Conservation (phyloP, 2,329 filamentous ascomycete species). For the Stenocarpella maydis region DNA sequence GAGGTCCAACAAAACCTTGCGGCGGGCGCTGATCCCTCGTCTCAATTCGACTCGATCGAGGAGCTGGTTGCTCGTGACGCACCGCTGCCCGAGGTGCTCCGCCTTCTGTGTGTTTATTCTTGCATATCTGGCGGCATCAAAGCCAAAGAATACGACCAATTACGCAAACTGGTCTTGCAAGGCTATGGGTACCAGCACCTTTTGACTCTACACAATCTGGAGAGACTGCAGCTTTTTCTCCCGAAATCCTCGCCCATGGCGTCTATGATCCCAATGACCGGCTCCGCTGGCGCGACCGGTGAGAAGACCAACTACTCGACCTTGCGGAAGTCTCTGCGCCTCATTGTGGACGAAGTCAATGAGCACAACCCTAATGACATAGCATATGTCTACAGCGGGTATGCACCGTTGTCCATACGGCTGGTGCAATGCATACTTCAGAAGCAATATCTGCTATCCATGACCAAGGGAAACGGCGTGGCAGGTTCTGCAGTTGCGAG, state of each 20-base stretch:
- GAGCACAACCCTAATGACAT: slow-evolving; percentile 94
- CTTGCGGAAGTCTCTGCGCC: slow-evolving; percentile 82
- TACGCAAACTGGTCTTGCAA: slow-evolving; percentile 86
- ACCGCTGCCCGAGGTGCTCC: slow-evolving; percentile 80
- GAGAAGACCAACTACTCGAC: slow-evolving; percentile 90
- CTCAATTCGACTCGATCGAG: slow-evolving; percentile 89
- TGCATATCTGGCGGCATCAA: slow-evolving; percentile 89
- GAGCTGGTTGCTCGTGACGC: slow-evolving; percentile 92
- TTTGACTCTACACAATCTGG: slow-evolving; percentile 85
- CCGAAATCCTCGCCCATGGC: slow-evolving; percentile 79
- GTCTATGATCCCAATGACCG: slow-evolving; percentile 81
- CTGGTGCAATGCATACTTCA: slow-evolving; percentile 93
- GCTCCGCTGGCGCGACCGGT: slow-evolving; percentile 62
- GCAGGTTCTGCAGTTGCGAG: slow-evolving; percentile 56
- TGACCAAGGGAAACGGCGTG: slow-evolving; percentile 69
- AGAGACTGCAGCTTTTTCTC: slow-evolving; percentile 87
- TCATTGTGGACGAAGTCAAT: slow-evolving; percentile 96
- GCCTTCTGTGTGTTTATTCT: slow-evolving; percentile 89
- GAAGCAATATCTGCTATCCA: slow-evolving; percentile 80
- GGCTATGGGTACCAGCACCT: slow-evolving; percentile 96
- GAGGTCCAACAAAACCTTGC: slow-evolving; percentile 97
- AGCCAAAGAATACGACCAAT: slow-evolving; percentile 86
- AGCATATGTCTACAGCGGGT: slow-evolving; percentile 97
- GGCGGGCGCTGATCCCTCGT: slow-evolving; percentile 86
- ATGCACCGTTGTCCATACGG: slow-evolving; percentile 89